phyloP scores from a whole-genome alignment of 345 rosid species.

The Gossypium arboreum region DNA sequence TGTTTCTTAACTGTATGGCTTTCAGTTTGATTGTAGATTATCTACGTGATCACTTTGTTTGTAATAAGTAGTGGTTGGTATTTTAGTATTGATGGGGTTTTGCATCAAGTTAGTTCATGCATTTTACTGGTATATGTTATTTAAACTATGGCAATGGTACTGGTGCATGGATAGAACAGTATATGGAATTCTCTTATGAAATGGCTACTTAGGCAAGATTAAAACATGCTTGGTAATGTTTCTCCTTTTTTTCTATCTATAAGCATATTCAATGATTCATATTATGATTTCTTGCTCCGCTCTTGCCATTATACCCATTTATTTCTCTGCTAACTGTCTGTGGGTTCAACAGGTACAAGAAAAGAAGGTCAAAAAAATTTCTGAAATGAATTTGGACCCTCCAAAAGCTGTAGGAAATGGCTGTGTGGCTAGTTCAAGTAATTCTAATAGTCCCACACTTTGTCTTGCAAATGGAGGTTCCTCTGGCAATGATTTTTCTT shows the following conservation, averaged over 20 bases:
- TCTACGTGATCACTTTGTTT: not conserved
- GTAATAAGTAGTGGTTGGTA: not conserved
- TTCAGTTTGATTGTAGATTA: not conserved
- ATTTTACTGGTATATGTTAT: not conserved
- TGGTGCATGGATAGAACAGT: conserved; percentile 1
- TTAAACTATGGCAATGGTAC: not conserved
- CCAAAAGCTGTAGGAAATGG: conserved; percentile 45
- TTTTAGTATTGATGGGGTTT: not conserved
- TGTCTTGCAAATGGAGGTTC: conserved; percentile 54
- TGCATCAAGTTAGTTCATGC: not conserved
- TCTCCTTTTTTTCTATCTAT: not conserved
- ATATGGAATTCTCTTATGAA: not conserved
- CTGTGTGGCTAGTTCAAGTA: conserved; percentile 40
- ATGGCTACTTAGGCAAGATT: not conserved
- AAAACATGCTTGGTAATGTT: not conserved
- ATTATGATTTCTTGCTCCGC: not conserved
- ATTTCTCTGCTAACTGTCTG: conserved; percentile 6
- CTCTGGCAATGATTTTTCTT: conserved; percentile 43
- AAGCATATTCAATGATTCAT: conserved; percentile 4
- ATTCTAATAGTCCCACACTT: conserved; percentile 32
- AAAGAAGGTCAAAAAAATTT: conserved; percentile 85
- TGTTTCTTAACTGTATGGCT: not conserved
- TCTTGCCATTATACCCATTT: conserved; percentile 4
- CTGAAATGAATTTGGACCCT: conserved; percentile 70
- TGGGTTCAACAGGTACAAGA: conserved; percentile 68